Conservation (phyloP, 768 basidiomycete species). For the Leccinum broughii region DNA sequence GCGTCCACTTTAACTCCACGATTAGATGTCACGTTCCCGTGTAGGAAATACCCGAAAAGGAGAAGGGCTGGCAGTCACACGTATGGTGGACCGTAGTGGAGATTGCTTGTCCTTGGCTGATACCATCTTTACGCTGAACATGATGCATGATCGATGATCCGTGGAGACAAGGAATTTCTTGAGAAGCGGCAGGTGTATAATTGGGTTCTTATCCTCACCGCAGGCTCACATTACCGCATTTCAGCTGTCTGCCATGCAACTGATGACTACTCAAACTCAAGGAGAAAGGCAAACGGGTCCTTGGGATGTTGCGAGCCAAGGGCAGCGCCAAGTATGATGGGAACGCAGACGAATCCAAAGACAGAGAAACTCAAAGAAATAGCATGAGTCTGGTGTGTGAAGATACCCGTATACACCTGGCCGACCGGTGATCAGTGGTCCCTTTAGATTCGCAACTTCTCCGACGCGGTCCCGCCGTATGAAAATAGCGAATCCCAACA, state of each 20-base stretch:
- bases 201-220: background rate
- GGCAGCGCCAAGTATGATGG: background rate
- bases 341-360: background rate
- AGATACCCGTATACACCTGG: background rate
- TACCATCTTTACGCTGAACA: too few relatives aligned
- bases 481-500: background rate
- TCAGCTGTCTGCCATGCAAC: background rate
- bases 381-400: background rate
- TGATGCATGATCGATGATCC: background rate
- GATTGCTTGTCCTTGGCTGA: background rate
- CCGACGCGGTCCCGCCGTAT: background rate
- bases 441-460: background rate
- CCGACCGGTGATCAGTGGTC: background rate
- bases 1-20: slow-evolving; percentile 24
- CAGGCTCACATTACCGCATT: background rate
- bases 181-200: background rate
- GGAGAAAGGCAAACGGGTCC: background rate
- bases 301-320: background rate
- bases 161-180: background rate
- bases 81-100: background rate
- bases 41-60: background rate
- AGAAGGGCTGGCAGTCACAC: background rate
- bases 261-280: background rate
- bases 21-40: background rate
- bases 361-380: background rate